These are phyloP conservation scores for Lipomyces mesembrius DNA, from an alignment of 805 yeast species.

Conservation along the genomic window DNA sequence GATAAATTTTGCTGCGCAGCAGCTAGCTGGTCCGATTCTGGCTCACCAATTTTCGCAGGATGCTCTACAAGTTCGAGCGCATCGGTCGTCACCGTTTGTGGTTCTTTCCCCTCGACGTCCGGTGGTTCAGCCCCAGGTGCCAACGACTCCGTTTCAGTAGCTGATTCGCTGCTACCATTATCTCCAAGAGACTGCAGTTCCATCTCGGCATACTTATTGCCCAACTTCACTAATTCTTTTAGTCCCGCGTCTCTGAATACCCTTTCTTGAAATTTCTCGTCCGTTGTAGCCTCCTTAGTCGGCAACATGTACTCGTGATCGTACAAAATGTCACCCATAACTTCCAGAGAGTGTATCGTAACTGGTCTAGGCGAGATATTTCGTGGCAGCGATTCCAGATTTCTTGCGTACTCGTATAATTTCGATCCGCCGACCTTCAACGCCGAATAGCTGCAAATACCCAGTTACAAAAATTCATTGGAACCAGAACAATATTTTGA, in stretches of 20 bases:
- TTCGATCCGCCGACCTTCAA: slow-evolving; percentile 93
- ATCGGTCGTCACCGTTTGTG: background rate
- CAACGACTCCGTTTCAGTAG: slow-evolving; percentile 7
- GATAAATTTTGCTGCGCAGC: slow-evolving; percentile 5
- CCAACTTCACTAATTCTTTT: slow-evolving; percentile 16
- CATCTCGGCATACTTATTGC: slow-evolving; percentile 20
- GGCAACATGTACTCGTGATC: slow-evolving; percentile 60
- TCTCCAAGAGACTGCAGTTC: slow-evolving; percentile 16
- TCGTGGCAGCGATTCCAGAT: slow-evolving; percentile 81
- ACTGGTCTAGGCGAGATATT: slow-evolving; percentile 80
- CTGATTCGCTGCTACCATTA: slow-evolving; percentile 18
- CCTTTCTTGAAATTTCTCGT: slow-evolving; percentile 48
- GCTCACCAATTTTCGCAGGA: slow-evolving; percentile 48
- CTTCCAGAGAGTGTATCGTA: slow-evolving; percentile 57
- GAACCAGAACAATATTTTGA: background rate
- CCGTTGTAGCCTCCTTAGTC: slow-evolving; percentile 43
- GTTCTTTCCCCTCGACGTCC: background rate
- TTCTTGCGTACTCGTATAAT: slow-evolving; percentile 89
- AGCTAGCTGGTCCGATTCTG: slow-evolving; percentile 5
- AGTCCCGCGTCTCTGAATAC: slow-evolving; percentile 48
- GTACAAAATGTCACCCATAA: slow-evolving; percentile 57
- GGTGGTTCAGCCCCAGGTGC: background rate
- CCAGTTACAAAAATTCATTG: background rate
- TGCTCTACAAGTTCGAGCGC: slow-evolving; percentile 49
- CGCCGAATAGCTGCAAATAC: slow-evolving; percentile 61